Conservation (phyloP, 306 rosid species). For the Medicago lupulina region DNA sequence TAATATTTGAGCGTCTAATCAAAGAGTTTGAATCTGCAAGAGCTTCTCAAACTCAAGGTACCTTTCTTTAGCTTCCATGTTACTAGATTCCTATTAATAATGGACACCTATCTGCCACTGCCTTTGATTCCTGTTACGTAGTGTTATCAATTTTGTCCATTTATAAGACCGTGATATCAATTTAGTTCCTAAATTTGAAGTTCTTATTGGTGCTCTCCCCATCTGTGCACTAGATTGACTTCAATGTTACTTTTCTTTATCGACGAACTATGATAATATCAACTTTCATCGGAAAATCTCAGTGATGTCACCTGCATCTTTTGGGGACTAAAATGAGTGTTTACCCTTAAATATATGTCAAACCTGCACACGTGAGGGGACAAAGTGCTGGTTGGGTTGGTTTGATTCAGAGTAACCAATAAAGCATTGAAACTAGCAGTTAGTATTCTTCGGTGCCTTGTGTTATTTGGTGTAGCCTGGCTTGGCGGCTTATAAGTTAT, state of each 20-base stretch:
- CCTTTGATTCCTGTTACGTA: conserved; percentile 27
- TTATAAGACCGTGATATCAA: neutral
- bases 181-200: conserved; percentile 26
- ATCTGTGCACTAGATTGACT: neutral
- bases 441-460: conserved; percentile 18
- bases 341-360: conserved; percentile 8
- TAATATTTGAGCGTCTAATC: conserved; percentile 72
- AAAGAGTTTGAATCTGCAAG: conserved; percentile 88
- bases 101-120: conserved; percentile 2
- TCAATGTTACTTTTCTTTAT: conserved; percentile 14
- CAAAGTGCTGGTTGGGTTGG: neutral
- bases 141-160: conserved; percentile 4
- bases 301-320: conserved; percentile 2
- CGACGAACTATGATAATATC: conserved; percentile 13
- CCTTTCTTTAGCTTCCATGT: conserved; percentile 41
- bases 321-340: conserved; percentile 11
- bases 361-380: conserved; percentile 5
- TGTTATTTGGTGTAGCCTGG: neutral
- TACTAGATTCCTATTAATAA: conserved; percentile 30
- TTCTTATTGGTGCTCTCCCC: conserved; percentile 8
- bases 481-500: conserved; percentile 9
- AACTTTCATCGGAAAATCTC: conserved; percentile 27
- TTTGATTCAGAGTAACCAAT: neutral
- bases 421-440: conserved; percentile 20
- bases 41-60: conserved; percentile 88